Conservation (phyloP, 768 basidiomycete genomes). For the Tulasnella sp. region DNA sequence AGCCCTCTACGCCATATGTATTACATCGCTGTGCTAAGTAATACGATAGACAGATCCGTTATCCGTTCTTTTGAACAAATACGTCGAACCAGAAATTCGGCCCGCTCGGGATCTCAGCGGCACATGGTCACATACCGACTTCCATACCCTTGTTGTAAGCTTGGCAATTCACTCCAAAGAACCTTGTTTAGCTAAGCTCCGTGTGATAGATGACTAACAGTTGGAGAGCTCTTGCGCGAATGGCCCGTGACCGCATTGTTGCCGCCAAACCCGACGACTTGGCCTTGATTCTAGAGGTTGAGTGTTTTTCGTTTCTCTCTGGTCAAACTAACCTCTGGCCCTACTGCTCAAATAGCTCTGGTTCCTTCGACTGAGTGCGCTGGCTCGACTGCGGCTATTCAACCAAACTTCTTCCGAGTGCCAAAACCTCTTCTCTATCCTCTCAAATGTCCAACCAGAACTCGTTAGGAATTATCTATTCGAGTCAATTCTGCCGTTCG, state of each 20-base stretch:
- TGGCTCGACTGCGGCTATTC: conserved; percentile 69
- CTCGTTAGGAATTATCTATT: conserved; percentile 47
- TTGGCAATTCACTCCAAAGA: background rate
- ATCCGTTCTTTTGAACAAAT: conserved; percentile 68
- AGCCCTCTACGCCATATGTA: conserved; percentile 31
- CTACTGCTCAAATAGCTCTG: conserved; percentile 43
- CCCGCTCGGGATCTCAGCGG: conserved; percentile 61
- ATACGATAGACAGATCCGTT: conserved; percentile 61
- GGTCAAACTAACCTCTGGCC: background rate
- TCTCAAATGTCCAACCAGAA: conserved; percentile 43
- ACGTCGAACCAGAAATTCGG: conserved; percentile 61
- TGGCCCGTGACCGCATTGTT: conserved; percentile 70
- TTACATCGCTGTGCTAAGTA: conserved; percentile 15
- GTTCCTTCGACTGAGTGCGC: conserved; percentile 67
- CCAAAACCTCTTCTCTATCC: conserved; percentile 60
- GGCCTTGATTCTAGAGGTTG: conserved; percentile 47
- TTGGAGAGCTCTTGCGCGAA: conserved; percentile 72
- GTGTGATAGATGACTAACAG: conserved; percentile 64
- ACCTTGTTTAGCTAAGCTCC: background rate
- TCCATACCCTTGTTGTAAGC: conserved; percentile 71
- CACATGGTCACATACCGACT: conserved; percentile 58
- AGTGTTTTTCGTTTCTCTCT: background rate
- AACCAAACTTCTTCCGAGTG: conserved; percentile 81
- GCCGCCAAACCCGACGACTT: conserved; percentile 57
- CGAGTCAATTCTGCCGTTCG: conserved; percentile 43